phyloP scores from a whole-genome alignment of 2,329 filamentous ascomycete genomes.

The Colletotrichum shisoi region DNA sequence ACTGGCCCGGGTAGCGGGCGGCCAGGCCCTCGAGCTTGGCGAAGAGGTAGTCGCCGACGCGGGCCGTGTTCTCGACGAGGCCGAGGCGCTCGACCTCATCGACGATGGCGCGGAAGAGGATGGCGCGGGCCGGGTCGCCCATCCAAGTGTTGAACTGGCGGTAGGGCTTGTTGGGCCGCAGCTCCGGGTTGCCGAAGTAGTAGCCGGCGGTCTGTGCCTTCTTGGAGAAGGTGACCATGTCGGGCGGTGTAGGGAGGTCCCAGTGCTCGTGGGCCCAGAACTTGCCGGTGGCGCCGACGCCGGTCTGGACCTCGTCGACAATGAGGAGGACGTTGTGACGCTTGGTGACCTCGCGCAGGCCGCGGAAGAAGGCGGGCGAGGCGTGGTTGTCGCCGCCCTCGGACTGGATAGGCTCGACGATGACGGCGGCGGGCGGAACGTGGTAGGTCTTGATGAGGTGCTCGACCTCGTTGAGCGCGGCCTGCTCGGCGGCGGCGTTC shows the following conservation, averaged over 20 bases:
- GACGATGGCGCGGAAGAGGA: conserved; percentile 87
- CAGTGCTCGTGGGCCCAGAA: conserved; percentile 99
- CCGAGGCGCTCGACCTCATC: conserved; percentile 78
- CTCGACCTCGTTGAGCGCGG: conserved; percentile 84
- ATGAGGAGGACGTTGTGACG: conserved; percentile 83
- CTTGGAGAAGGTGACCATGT: conserved; percentile 96
- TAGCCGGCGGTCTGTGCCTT: conserved; percentile 94
- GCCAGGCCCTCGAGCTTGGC: conserved; percentile 72
- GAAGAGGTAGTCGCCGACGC: conserved; percentile 81
- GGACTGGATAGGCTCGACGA: conserved; percentile 91
- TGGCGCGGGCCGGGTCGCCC: conserved; percentile 84
- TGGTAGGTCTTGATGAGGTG: conserved; percentile 80
- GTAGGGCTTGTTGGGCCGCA: conserved; percentile 91
- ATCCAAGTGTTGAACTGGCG: conserved; percentile 98
- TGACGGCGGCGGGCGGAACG: conserved; percentile 79
- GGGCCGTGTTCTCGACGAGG: conserved; percentile 81
- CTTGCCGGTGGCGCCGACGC: conserved; percentile 88
- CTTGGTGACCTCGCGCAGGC: conserved; percentile 79
- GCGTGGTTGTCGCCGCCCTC: conserved; percentile 96
- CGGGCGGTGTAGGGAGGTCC: conserved; percentile 78
- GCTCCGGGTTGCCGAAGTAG: conserved; percentile 82
- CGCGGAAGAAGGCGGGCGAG: conserved; percentile 84
- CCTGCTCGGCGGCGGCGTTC: conserved; percentile 82
- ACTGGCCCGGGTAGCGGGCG: conserved; percentile 75
- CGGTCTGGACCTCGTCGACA: conserved; percentile 93